Evolutionary conservation across 805 yeast genomes (phyloP).

Genomic region (Wickerhamiella alocasiicola): DNA sequence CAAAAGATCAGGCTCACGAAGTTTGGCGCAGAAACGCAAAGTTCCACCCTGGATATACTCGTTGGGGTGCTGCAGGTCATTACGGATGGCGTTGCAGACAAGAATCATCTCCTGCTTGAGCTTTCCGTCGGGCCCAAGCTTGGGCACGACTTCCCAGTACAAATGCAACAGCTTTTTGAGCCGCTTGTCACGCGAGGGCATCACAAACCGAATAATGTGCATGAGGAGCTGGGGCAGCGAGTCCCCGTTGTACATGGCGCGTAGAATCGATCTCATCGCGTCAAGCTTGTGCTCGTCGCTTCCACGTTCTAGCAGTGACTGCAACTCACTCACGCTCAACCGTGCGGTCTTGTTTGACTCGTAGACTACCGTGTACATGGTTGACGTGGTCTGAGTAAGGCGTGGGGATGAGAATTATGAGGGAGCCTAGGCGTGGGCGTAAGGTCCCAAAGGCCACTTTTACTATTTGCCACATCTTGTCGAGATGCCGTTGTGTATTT

Average conservation of each 20-base stretch:
- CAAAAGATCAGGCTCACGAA: constrained; percentile 83
- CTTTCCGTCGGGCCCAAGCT: constrained; percentile 75
- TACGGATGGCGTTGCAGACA: constrained; percentile 95
- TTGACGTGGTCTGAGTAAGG: constrained; percentile 3
- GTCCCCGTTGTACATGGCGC: constrained; percentile 83
- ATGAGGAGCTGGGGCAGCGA: constrained; percentile 84
- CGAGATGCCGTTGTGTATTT: no score
- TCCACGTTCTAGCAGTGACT: constrained; percentile 71
- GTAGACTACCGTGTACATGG: constrained; percentile 12
- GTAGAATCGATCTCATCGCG: constrained; percentile 78
- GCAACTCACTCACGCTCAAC: constrained; percentile 56
- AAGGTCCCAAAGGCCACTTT: no score
- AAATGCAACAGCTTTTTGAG: constrained; percentile 85
- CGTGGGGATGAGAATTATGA: no score
- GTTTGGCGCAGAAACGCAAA: constrained; percentile 76
- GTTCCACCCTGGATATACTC: constrained; percentile 95
- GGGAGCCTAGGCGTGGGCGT: no score
- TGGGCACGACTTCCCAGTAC: constrained; percentile 97
- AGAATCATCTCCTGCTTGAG: constrained; percentile 97
- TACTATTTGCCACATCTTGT: no score
- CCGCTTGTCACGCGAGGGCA: constrained; percentile 88
- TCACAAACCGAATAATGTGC: constrained; percentile 93
- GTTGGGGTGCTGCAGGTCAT: constrained; percentile 95
- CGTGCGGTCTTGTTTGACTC: constrained; percentile 12
- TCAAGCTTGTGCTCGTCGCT: constrained; percentile 76